phyloP scores from a whole-genome alignment of 2,329 filamentous ascomycete genomes.

The Alternaria brassicicola region DNA sequence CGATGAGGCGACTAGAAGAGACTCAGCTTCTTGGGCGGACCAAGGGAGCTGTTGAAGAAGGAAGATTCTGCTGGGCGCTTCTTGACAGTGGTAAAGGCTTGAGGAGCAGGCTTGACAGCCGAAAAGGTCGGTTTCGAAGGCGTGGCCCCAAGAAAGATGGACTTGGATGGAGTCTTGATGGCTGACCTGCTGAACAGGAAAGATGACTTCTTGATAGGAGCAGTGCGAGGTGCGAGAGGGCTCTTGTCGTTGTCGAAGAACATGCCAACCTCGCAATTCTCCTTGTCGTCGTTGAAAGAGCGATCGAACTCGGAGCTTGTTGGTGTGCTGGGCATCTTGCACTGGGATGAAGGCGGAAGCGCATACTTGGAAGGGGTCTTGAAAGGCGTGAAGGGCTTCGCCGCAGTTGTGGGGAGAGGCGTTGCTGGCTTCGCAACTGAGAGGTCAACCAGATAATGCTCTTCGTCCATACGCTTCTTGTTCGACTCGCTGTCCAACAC shows the following conservation, averaged over 20 bases:
- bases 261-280: conserved; percentile 47
- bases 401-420: conserved; percentile 24
- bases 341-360: conserved; percentile 27
- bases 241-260: conserved; percentile 53
- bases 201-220: conserved; percentile 33
- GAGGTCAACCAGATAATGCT: conserved; percentile 41
- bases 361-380: conserved; percentile 40
- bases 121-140: conserved; percentile 28
- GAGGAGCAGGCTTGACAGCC: conserved; percentile 21
- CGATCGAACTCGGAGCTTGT: conserved; percentile 39
- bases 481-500: conserved; percentile 67
- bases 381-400: conserved; percentile 38
- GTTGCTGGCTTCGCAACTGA: conserved; percentile 27
- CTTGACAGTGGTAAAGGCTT: conserved; percentile 28
- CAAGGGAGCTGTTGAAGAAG: conserved; percentile 27
- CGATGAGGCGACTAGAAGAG: conserved; percentile 18
- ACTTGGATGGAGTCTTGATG: conserved; percentile 61
- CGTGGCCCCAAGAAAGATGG: conserved; percentile 38
- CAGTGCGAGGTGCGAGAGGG: conserved; percentile 48
- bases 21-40: conserved; percentile 36
- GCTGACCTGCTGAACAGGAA: conserved; percentile 50
- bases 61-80: conserved; percentile 27
- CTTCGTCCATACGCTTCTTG: conserved; percentile 44
- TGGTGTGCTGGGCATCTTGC: conserved; percentile 34
- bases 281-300: conserved; percentile 38